A percentile compares a stretch with the other conserved stretches of the same genome.
phyloP scores from a whole-genome alignment of 768 basidiomycete genomes.

The Tricholoma flavovirens region DNA sequence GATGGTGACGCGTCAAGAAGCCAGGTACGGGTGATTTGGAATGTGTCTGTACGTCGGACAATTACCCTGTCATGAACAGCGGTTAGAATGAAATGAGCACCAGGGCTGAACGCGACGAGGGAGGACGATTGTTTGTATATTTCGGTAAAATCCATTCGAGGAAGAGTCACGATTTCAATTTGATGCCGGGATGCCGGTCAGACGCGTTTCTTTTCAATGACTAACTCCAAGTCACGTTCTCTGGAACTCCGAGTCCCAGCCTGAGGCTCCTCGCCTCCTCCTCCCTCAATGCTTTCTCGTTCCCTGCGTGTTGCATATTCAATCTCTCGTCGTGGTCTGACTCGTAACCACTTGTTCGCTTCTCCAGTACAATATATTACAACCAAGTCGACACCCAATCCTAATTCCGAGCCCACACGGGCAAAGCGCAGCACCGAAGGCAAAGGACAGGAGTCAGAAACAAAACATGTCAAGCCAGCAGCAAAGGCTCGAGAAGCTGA shows the following conservation, averaged over 20 bases:
- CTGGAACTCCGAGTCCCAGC: not conserved
- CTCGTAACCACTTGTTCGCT: constrained; percentile 41
- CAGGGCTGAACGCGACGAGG: constrained; percentile 81
- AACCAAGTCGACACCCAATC: constrained; percentile 12
- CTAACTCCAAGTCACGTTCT: not conserved
- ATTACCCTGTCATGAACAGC: constrained; percentile 76
- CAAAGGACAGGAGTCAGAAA: constrained; percentile 32
- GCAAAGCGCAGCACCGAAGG: constrained; percentile 21
- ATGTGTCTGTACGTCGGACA: constrained; percentile 76
- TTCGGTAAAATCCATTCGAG: constrained; percentile 90
- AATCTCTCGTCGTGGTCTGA: constrained; percentile 34
- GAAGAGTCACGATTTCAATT: no score
- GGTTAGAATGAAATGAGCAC: constrained; percentile 80
- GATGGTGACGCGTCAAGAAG: constrained; percentile 52
- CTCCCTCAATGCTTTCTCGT: constrained; percentile 54
- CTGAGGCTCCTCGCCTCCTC: no score
- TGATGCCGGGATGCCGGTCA: not conserved
- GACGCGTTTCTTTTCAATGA: not conserved
- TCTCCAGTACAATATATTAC: constrained; percentile 34
- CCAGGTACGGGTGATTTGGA: constrained; percentile 82
- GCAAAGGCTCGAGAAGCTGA: constrained; percentile 6
- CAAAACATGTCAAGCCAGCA: constrained; percentile 15
- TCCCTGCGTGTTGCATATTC: constrained; percentile 49
- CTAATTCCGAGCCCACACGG: constrained; percentile 16
- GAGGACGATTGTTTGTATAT: constrained; percentile 67